Evolutionary conservation across 305 asterid genomes (phyloP), one percentile per base, ranked within the genome.

Genomic region (Fraxinus baroniana): DNA sequence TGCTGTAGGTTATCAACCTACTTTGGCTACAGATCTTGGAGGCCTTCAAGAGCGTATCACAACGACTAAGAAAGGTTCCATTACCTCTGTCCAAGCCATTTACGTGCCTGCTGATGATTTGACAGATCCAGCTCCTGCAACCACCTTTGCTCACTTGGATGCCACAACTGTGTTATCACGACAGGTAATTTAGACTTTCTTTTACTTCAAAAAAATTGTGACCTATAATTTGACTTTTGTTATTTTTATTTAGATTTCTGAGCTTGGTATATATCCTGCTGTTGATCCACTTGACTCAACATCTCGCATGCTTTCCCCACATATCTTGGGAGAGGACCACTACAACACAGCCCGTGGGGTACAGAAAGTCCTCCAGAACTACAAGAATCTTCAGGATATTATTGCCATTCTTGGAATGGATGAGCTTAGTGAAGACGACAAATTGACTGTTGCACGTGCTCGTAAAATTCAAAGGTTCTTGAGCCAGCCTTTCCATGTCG

Each of bases 271-370:
- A 6, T 95, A 95, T 87, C 99, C 99, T 66, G 99, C 98, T 77
- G 99, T 95, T 0, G 99, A 95, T 75, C 98, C 99, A 78, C 92
- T 95, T 44, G 99, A 95, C 87, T 94, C 99, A 7, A 95, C 99
- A 33, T 95, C 99, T 60, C 97, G 99, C 37, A 95, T 95, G 99
- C 99, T 95, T 77, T 95, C 98, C 30, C 98, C 99, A 33, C 99
- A 90, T 85, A 94, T 95, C 81, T 87, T 95, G 93, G 99, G 99
- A 77, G 98, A 94, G 86, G 94, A 90, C 0, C 99, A 95, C 87
- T 95, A 95, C 86, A 95, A 92, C 80, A 95, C 99, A 22, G 98
- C 99, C 79, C 99, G 99, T 89, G 99, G 99, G 82, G 99, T 95
- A 37, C 99, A 95, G 85, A 93, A 94, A 84, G 97, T 92, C 74